Evolutionary conservation across 148 eudicot species (phyloP), one percentile per base, ranked within the genome.

Genomic region (Suaeda aralocaspica): DNA sequence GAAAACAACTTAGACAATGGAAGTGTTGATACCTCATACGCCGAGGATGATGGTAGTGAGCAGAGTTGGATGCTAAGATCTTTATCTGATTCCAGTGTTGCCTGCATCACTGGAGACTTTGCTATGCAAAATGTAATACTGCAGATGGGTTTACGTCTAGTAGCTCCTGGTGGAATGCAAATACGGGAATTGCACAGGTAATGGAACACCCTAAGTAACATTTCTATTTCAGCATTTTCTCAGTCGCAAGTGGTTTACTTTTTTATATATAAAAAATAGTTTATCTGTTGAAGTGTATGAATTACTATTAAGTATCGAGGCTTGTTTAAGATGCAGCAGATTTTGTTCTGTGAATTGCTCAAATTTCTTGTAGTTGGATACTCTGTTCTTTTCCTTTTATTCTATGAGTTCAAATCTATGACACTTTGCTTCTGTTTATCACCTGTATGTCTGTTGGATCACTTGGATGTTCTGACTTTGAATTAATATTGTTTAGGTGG

Each of bases 151-250:
- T 79, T 94, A 72, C 89, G 97, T 28, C 80, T 94, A 71, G 44
- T 94, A 78, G 96, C 98, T 28, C 97, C 98, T n/a, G 97, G 96
- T 57, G 98, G 98, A 69, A 91, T 91, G 97, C 98, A 94, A 83
- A 94, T 94, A 36, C 92, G 96, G 46, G 91, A 94, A 82, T 74
- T 94, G 76, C 95, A 91, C 81, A 91, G 98, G 98, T 94, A 72
- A 61, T 49, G 26, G 25, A 41, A 31, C 57, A 3, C 36, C 41
- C 28, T 42, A 36, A 10, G 4, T 57, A 6, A 4, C 5, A 18
- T n/a, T 21, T 18, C 22, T 5, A 2, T 51, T 51, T 18, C 24
- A 18, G 4, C n/a, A 18, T 51, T 51, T n/a, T 5, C 14, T 8
- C 16, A 45, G 49, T n/a, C n/a, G n/a, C n/a, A n/a, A n/a, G n/a